Evolutionary conservation across 495 filamentous ascomycete species (phyloP), one percentile per base, ranked within the genome.

Genomic region (Bombardia bombarda): DNA sequence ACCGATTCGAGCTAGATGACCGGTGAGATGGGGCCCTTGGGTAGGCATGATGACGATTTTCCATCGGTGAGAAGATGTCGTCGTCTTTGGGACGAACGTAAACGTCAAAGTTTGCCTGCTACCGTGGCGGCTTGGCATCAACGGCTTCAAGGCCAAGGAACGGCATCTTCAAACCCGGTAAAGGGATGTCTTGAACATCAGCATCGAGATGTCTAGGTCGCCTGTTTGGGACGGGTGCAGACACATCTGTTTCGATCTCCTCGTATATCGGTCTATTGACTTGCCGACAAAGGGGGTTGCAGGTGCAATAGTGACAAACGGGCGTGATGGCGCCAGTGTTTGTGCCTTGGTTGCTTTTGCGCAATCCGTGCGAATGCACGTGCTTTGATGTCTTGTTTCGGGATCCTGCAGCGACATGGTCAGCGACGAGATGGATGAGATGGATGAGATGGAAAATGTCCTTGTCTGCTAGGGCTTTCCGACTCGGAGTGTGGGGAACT

Each of bases 11-110:
- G 19, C 40, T 25, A 36, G 44, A 30, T 32, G 35, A 43, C 40
- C 40, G 49, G 44, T 47, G 44, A 40, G 44, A 38, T 43, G 35
- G 49, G 49, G 38, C 17, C 34, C 24, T 19, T 21, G 43, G 49
- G 43, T 35, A 28, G 34, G 18, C 43, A 46, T 28, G 44, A 40
- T 36, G 32, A 21, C 40, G 49, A 46, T 51, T 33, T 35, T n/a
- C 24, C 49, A 40, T 23, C 49, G 49, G 47, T 41, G 37, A 40
- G 23, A 21, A 12, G 34, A n/a, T n/a, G n/a, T n/a, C n/a, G 19
- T 19, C 32, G 16, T 33, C 2, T 14, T 44, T 44, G 16, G 23
- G 42, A 36, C 14, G 42, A 44, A 37, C 32, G 32, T 28, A 35
- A 44, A 46, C 14, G 44, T 31, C 9, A n/a, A n/a, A n/a, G n/a